Conservation (phyloP, 192 early-diverging fungal genomes). For the Coemansia sp. region DNA sequence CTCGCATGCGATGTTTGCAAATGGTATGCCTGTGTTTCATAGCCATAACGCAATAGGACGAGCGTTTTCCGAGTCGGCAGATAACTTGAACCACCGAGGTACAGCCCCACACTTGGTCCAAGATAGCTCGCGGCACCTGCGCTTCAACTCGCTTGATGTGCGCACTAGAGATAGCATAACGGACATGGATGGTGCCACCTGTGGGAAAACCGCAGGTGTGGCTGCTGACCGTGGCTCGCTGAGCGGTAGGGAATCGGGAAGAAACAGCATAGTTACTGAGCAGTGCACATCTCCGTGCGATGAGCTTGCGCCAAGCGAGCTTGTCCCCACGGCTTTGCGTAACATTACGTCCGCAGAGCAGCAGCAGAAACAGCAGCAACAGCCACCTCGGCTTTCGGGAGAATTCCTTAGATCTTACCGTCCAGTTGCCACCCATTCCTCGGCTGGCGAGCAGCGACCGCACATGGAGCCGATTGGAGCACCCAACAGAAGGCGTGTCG, state of each 20-base stretch:
- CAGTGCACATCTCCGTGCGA: slow-evolving; percentile 17
- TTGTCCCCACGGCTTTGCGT: slow-evolving; percentile 20
- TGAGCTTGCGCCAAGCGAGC: slow-evolving; percentile 4
- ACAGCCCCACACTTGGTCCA: background rate
- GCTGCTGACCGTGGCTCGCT: slow-evolving; percentile 1
- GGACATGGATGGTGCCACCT: background rate
- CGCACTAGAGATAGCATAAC: background rate
- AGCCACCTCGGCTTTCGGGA: slow-evolving; percentile 18
- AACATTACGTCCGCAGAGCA: slow-evolving; percentile 37
- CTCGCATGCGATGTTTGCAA: slow-evolving; percentile 14
- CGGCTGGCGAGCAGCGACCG: slow-evolving; percentile 15
- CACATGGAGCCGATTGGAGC: slow-evolving; percentile 49
- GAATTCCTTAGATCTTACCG: slow-evolving; percentile 31
- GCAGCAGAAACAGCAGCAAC: slow-evolving; percentile 26
- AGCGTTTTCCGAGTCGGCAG: slow-evolving; percentile 2
- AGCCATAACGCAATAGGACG: slow-evolving; percentile 8
- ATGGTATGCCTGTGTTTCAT: background rate
- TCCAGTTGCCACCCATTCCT: background rate
- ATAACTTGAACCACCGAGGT: background rate
- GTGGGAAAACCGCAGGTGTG: background rate
- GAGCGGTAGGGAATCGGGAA: slow-evolving; percentile 14
- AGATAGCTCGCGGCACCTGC: slow-evolving; percentile 14
- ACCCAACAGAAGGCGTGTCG: slow-evolving; percentile 21
- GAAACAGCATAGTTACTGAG: slow-evolving; percentile 29
- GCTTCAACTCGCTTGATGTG: slow-evolving; percentile 14